These are phyloP conservation scores for Talaromyces wortmannii DNA, from an alignment of 495 filamentous ascomycete genomes.

Conservation along the genomic window DNA sequence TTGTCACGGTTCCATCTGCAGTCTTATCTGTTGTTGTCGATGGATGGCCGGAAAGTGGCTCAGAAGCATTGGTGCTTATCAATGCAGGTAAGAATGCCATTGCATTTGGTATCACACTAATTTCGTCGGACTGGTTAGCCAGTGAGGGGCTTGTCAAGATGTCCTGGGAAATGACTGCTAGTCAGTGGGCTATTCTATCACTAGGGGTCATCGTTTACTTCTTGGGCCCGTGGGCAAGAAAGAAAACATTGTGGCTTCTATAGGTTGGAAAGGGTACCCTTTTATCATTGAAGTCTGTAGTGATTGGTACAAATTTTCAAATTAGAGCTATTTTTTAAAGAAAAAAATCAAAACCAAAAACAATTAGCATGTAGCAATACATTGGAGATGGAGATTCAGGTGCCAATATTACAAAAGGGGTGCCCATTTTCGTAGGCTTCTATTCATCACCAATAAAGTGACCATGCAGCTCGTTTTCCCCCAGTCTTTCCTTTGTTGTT, in stretches of 20 bases:
- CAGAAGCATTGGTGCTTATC: constrained; percentile 24
- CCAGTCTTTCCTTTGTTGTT: too few relatives aligned
- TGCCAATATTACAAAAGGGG: too few relatives aligned
- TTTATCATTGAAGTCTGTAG: too few relatives aligned
- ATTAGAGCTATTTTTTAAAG: too few relatives aligned
- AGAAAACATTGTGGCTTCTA: constrained; percentile 7
- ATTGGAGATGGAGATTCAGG: too few relatives aligned
- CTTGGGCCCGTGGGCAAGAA: constrained; percentile 20
- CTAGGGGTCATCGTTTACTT: constrained; percentile 27
- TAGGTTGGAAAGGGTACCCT: too few relatives aligned
- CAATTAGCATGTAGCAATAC: too few relatives aligned
- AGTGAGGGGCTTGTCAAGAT: constrained; percentile 26
- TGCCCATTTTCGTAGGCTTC: too few relatives aligned
- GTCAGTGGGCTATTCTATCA: constrained; percentile 26
- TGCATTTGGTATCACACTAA: constrained; percentile 26
- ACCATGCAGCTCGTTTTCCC: too few relatives aligned
- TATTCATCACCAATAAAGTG: too few relatives aligned
- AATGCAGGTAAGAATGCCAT: constrained; percentile 34
- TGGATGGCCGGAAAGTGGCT: constrained; percentile 17
- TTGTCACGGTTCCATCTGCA: constrained; percentile 21
- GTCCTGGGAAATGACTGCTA: constrained; percentile 29
- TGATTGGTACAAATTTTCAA: too few relatives aligned
- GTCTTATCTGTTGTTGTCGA: constrained; percentile 29
- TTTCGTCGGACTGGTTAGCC: constrained; percentile 20
- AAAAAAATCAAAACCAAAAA: too few relatives aligned